phyloP scores from a whole-genome alignment of 2,329 filamentous ascomycete species.

The Phoma herbarum region DNA sequence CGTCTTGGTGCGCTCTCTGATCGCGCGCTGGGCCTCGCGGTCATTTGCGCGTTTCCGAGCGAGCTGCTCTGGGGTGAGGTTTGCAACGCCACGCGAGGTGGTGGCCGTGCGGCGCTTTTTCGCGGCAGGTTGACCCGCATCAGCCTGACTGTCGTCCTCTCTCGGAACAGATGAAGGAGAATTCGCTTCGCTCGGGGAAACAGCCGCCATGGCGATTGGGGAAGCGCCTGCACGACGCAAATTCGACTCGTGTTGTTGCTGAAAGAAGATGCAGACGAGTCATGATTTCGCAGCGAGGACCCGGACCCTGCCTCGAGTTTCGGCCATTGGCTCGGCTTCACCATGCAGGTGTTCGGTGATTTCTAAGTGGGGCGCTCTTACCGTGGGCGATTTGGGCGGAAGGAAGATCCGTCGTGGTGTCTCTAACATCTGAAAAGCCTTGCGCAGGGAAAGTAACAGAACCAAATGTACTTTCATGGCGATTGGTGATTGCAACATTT shows the following conservation, averaged over 20 bases:
- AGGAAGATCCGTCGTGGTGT: background rate
- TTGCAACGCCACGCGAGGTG: slow-evolving; percentile 78
- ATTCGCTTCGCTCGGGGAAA: slow-evolving; percentile 32
- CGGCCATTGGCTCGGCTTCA: background rate
- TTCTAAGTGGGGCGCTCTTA: background rate
- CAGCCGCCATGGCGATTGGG: slow-evolving; percentile 29
- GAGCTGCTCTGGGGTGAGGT: slow-evolving; percentile 85
- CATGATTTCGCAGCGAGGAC: slow-evolving; percentile 2
- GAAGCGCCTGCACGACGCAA: slow-evolving; percentile 12
- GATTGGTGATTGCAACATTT: background rate
- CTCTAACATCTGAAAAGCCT: background rate
- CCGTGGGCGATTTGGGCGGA: background rate
- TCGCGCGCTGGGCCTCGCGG: slow-evolving; percentile 84
- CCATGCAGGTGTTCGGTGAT: background rate
- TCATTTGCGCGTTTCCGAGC: slow-evolving; percentile 92
- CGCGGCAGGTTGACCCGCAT: slow-evolving; percentile 21
- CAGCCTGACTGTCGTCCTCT: slow-evolving; percentile 28
- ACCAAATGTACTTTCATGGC: background rate
- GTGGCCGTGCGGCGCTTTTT: slow-evolving; percentile 51
- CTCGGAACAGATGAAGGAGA: slow-evolving; percentile 25
- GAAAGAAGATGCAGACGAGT: slow-evolving; percentile 8
- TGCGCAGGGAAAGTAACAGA: background rate
- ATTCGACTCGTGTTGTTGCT: slow-evolving; percentile 14
- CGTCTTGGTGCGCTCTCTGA: slow-evolving; percentile 81
- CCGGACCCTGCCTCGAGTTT: background rate